Conservation (phyloP, 2,329 filamentous ascomycete species). For the Cordyceps javanica region DNA sequence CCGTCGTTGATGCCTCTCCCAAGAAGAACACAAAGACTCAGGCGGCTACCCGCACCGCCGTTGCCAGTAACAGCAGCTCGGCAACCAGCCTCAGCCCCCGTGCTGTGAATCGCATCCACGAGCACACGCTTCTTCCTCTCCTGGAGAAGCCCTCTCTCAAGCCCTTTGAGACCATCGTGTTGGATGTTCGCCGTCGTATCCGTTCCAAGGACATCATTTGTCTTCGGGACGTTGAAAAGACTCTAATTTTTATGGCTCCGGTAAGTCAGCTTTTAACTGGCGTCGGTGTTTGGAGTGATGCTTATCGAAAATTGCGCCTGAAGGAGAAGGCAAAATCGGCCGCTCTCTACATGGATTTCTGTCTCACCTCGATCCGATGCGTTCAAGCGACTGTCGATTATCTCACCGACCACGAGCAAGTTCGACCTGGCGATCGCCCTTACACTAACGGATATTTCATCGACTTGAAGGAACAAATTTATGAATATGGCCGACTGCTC, state of each 20-base stretch:
- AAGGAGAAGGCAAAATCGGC: slow-evolving; percentile 74
- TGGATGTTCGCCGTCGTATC: slow-evolving; percentile 73
- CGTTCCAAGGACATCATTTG: slow-evolving; percentile 80
- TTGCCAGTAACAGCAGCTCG: slow-evolving; percentile 40
- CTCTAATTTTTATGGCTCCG: slow-evolving; percentile 80
- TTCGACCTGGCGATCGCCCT: slow-evolving; percentile 75
- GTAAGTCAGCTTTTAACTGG: slow-evolving; percentile 68
- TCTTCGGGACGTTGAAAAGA: slow-evolving; percentile 91
- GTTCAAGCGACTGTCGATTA: slow-evolving; percentile 84
- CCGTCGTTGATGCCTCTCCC: slow-evolving; percentile 32
- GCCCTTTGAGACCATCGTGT: slow-evolving; percentile 73
- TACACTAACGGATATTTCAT: slow-evolving; percentile 97
- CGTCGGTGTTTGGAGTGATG: slow-evolving; percentile 53
- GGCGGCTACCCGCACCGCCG: slow-evolving; percentile 49
- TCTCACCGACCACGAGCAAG: slow-evolving; percentile 80
- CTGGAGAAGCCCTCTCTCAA: slow-evolving; percentile 66
- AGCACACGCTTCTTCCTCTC: slow-evolving; percentile 72
- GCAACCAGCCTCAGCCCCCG: slow-evolving; percentile 59
- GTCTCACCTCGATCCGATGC: slow-evolving; percentile 82
- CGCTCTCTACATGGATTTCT: slow-evolving; percentile 74
- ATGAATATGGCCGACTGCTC: slow-evolving; percentile 80
- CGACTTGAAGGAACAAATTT: slow-evolving; percentile 90
- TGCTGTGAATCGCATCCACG: slow-evolving; percentile 71
- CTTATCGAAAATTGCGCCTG: slow-evolving; percentile 64
- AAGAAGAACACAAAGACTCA: slow-evolving; percentile 31